A percentile compares a stretch with the other conserved stretches of the same genome.
These are phyloP conservation scores for Fusarium aywerte DNA, from an alignment of 2,329 filamentous ascomycete species.

Conservation along the genomic window DNA sequence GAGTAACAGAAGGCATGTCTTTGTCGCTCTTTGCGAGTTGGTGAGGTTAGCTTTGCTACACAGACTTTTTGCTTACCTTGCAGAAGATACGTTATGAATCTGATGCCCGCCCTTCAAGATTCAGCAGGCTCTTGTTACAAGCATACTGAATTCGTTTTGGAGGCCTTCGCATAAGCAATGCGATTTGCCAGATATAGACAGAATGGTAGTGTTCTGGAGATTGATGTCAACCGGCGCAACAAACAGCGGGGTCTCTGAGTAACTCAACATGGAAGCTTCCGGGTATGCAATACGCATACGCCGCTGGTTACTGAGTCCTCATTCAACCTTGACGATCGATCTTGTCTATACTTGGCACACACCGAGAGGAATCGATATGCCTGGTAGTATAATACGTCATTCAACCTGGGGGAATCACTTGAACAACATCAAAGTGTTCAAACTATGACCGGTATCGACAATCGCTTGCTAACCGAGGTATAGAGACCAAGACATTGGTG, in stretches of 20 bases:
- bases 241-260: background rate
- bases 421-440: no score
- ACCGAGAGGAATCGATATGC: no score
- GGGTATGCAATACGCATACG: background rate
- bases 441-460: background rate
- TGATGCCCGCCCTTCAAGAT: background rate
- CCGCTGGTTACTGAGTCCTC: background rate
- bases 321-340: background rate
- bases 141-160: background rate
- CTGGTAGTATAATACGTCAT: no score
- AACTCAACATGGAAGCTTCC: background rate
- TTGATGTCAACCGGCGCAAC: background rate
- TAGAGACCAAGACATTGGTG: conserved; percentile 12
- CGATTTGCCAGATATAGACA: background rate
- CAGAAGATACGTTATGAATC: background rate
- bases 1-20: background rate
- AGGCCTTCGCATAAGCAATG: background rate
- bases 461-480: conserved; percentile 4
- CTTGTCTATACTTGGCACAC: background rate
- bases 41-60: background rate
- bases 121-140: no score
- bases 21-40: background rate
- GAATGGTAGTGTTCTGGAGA: background rate
- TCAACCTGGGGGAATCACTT: no score
- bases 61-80: background rate